Conservation (phyloP, 768 basidiomycete genomes). For the Pleurotus cornucopiae region DNA sequence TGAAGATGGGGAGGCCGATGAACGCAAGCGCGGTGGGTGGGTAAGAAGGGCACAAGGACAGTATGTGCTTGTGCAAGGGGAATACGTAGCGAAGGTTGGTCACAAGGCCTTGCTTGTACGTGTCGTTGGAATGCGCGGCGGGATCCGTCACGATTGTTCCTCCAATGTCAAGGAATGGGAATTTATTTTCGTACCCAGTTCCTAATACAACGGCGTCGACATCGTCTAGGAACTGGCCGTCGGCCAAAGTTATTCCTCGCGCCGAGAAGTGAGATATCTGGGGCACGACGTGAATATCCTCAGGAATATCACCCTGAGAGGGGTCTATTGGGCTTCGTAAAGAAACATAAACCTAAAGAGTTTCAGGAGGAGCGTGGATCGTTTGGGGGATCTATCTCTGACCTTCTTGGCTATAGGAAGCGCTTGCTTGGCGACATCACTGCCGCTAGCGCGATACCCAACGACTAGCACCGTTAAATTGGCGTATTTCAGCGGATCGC, state of each 20-base stretch:
- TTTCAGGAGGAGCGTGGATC: not conserved
- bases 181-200: slow-evolving; percentile 50
- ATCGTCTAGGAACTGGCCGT: slow-evolving; percentile 33
- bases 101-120: slow-evolving; percentile 24
- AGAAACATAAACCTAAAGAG: slow-evolving; percentile 13
- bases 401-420: slow-evolving; percentile 37
- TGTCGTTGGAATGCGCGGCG: slow-evolving; percentile 21
- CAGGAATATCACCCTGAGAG: slow-evolving; percentile 12
- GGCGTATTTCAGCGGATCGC: slow-evolving; percentile 37
- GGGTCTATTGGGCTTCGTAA: slow-evolving; percentile 23
- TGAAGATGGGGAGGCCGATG: slow-evolving; percentile 45
- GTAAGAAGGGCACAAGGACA: slow-evolving; percentile 42
- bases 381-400: slow-evolving; percentile 6
- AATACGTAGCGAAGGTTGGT: slow-evolving; percentile 52
- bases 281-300: slow-evolving; percentile 30
- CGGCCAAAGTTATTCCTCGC: slow-evolving; percentile 39
- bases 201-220: slow-evolving; percentile 47
- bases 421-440: slow-evolving; percentile 43
- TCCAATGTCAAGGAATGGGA: slow-evolving; percentile 40
- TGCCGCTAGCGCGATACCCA: slow-evolving; percentile 41
- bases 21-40: slow-evolving; percentile 52
- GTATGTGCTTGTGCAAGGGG: slow-evolving; percentile 49
- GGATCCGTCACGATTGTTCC: slow-evolving; percentile 25
- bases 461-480: slow-evolving; percentile 42
- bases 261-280: slow-evolving; percentile 46